Conservation (phyloP, 192 early-diverging fungal genomes). For the Backusella tuberculispora region DNA sequence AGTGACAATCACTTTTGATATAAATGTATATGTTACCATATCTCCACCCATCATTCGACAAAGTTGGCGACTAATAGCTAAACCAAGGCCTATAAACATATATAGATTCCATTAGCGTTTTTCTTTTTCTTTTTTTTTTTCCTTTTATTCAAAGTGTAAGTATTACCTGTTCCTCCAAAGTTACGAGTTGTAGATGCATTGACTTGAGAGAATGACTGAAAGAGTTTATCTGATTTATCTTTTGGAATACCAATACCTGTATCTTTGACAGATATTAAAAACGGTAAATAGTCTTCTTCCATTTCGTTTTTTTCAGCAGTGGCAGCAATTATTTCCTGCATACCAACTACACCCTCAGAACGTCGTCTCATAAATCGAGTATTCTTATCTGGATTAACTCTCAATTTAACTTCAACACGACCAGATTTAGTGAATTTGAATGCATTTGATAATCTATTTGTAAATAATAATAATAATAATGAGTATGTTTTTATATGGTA, state of each 20-base stretch:
- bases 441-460: slow-evolving; percentile 49
- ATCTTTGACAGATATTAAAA: slow-evolving; percentile 35
- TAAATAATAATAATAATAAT: background rate
- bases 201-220: slow-evolving; percentile 68
- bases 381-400: background rate
- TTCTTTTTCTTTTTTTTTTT: background rate
- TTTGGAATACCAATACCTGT: slow-evolving; percentile 51
- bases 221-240: slow-evolving; percentile 53
- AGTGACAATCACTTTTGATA: background rate
- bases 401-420: slow-evolving; percentile 38
- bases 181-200: slow-evolving; percentile 58
- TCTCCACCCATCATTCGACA: slow-evolving; percentile 63
- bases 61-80: slow-evolving; percentile 63
- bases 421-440: slow-evolving; percentile 57
- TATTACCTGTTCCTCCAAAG: slow-evolving; percentile 60
- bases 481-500: background rate
- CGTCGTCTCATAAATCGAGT: background rate
- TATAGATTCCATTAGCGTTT: background rate
- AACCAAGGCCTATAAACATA: slow-evolving; percentile 52
- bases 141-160: background rate
- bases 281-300: background rate
- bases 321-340: background rate
- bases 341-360: background rate
- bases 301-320: background rate
- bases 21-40: slow-evolving; percentile 40